Evolutionary conservation across 495 filamentous ascomycete species (phyloP).

Genomic region (Penicillium flavigenum): DNA sequence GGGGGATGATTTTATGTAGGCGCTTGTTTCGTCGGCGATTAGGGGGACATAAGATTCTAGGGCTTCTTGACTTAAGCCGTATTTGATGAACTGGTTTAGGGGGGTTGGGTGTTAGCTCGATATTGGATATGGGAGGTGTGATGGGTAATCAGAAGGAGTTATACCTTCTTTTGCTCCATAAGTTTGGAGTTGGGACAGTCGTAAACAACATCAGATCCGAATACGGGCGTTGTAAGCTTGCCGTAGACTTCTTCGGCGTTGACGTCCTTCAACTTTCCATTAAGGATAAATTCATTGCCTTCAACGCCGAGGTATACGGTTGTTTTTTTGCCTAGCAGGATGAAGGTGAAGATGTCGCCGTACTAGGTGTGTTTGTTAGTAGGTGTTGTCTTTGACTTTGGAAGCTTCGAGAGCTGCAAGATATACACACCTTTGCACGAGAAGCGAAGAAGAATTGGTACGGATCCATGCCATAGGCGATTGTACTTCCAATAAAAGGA

Average conservation of each 20-base stretch:
- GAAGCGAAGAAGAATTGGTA: conserved; percentile 73
- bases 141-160: background rate
- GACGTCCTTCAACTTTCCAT: conserved; percentile 79
- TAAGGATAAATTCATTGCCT: conserved; percentile 85
- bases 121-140: too few relatives aligned
- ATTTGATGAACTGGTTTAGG: conserved; percentile 70
- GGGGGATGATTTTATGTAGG: conserved; percentile 62
- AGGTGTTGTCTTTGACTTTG: background rate
- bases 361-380: conserved; percentile 48
- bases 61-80: conserved; percentile 73
- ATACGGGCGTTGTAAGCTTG: conserved; percentile 79
- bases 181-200: conserved; percentile 84
- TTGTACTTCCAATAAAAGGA: conserved; percentile 74
- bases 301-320: conserved; percentile 74
- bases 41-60: conserved; percentile 76
- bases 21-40: conserved; percentile 71
- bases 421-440: conserved; percentile 61
- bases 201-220: conserved; percentile 83
- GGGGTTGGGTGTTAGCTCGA: background rate
- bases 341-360: conserved; percentile 78
- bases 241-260: conserved; percentile 81
- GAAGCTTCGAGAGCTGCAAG: background rate
- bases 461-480: conserved; percentile 81
- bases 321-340: conserved; percentile 71
- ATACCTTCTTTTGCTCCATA: conserved; percentile 76